A percentile compares a stretch with the other conserved stretches of the same genome.
These are phyloP conservation scores for Neoboletus magnificus DNA, from an alignment of 768 basidiomycete species.

Conservation along the genomic window DNA sequence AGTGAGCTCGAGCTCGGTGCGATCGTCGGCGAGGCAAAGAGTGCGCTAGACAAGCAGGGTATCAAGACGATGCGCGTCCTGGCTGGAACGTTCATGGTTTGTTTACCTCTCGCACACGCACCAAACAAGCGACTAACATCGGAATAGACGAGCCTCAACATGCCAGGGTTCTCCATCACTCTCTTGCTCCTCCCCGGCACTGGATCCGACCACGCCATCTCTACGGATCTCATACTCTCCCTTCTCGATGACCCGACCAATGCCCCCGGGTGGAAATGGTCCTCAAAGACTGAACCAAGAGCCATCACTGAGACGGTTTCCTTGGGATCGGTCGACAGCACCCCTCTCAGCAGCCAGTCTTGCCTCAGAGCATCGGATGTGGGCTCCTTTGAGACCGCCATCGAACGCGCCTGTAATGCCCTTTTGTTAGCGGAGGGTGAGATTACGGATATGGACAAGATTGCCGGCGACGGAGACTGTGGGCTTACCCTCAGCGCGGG, in stretches of 20 bases:
- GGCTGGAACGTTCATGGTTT: slow-evolving; percentile 83
- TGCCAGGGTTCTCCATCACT: slow-evolving; percentile 89
- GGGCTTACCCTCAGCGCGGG: slow-evolving; percentile 72
- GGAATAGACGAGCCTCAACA: slow-evolving; percentile 78
- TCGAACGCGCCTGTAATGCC: slow-evolving; percentile 59
- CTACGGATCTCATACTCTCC: slow-evolving; percentile 48
- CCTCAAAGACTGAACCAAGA: slow-evolving; percentile 43
- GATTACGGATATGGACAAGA: slow-evolving; percentile 86
- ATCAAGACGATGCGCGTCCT: slow-evolving; percentile 62
- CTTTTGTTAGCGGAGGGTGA: slow-evolving; percentile 80
- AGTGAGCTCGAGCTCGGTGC: slow-evolving; percentile 79
- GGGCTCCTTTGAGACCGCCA: slow-evolving; percentile 47
- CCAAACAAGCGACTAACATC: background rate
- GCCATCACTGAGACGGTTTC: slow-evolving; percentile 12
- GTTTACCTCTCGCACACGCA: slow-evolving; percentile 8
- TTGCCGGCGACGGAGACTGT: slow-evolving; percentile 88
- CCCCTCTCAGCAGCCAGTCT: slow-evolving; percentile 1
- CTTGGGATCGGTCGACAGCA: slow-evolving; percentile 10
- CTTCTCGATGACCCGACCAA: slow-evolving; percentile 66
- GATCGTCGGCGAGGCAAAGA: slow-evolving; percentile 59
- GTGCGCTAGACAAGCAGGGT: slow-evolving; percentile 51
- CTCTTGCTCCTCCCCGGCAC: slow-evolving; percentile 67
- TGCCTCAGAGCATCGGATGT: slow-evolving; percentile 42
- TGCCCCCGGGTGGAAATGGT: slow-evolving; percentile 87
- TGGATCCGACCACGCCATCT: slow-evolving; percentile 37